Evolutionary conservation across 177 flowering plant species (phyloP).

Genomic region (Viscum album): DNA sequence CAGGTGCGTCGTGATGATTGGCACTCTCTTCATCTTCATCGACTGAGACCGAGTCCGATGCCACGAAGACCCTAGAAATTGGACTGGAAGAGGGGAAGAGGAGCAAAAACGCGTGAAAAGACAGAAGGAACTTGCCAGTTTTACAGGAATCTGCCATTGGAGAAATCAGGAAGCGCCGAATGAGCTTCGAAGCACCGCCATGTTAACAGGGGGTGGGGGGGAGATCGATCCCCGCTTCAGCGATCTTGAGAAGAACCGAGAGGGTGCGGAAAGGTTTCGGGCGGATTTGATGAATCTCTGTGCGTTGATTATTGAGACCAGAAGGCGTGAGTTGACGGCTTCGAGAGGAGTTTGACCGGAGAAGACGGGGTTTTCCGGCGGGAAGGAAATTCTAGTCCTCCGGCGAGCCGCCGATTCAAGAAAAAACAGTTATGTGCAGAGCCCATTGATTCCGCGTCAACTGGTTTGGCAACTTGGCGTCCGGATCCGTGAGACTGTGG

Average conservation of each 20-base stretch:
- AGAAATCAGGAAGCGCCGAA: neutral
- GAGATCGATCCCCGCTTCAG: neutral
- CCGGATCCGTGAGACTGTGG: too few species aligned
- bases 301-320: too few species aligned
- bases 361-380: too few species aligned
- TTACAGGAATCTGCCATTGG: slow-evolving; percentile 26
- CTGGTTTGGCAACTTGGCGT: too few species aligned
- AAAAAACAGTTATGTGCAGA: too few species aligned
- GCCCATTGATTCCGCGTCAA: too few species aligned
- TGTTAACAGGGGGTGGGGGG: neutral
- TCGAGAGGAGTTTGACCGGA: too few species aligned
- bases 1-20: slow-evolving; percentile 3
- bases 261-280: neutral
- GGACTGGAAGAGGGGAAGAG: slow-evolving; percentile 17
- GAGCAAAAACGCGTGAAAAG: slow-evolving; percentile 14
- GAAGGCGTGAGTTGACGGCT: too few species aligned
- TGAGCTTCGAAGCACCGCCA: neutral
- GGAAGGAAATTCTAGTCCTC: too few species aligned
- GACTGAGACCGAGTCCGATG: slow-evolving; percentile 12
- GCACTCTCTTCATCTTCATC: slow-evolving; percentile 14
- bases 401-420: too few species aligned
- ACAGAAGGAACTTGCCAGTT: slow-evolving; percentile 33
- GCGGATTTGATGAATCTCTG: neutral
- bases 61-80: slow-evolving; percentile 11
- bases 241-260: too few species aligned